Percentiles rank a stretch among this genome's conserved stretches.
These are phyloP conservation scores for Oryza glumipatula DNA, from an alignment of 176 grass and related monocot genomes.

Conservation along the genomic window DNA sequence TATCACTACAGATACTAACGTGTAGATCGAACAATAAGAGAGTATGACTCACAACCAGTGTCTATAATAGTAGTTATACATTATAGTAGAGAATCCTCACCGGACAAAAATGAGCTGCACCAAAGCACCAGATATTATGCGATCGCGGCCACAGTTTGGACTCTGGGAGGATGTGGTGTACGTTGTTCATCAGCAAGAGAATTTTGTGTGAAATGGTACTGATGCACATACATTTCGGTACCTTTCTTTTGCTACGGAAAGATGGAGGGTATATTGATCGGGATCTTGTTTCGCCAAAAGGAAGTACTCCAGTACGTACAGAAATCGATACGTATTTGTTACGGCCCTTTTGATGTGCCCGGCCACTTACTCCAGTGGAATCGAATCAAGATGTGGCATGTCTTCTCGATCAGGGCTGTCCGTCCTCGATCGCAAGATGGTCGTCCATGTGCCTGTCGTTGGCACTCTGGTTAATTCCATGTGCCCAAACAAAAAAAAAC, in stretches of 20 bases:
- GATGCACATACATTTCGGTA: not conserved
- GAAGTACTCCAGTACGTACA: not conserved
- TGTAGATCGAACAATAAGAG: too few species aligned
- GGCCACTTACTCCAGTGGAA: not conserved
- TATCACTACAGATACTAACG: too few species aligned
- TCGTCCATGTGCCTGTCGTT: not conserved
- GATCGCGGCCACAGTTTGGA: conserved; percentile 1
- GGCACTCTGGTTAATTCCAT: not conserved
- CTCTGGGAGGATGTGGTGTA: not conserved
- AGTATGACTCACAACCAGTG: too few species aligned
- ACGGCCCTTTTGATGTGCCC: conserved; percentile 16
- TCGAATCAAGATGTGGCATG: conserved; percentile 7
- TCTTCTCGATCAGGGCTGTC: not conserved
- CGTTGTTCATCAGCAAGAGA: not conserved
- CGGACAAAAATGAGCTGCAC: not conserved
- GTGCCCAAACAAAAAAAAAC: not conserved
- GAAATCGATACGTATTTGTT: not conserved
- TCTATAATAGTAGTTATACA: too few species aligned
- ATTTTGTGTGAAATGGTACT: not conserved
- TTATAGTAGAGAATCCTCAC: too few species aligned
- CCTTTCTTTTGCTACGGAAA: conserved; percentile 26
- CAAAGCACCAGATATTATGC: conserved; percentile 15
- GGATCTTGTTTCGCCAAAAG: conserved; percentile 19
- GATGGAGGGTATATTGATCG: not conserved
- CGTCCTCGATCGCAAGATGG: not conserved